Evolutionary conservation across 805 yeast species (phyloP).

Genomic region (Hanseniaspora vineae): DNA sequence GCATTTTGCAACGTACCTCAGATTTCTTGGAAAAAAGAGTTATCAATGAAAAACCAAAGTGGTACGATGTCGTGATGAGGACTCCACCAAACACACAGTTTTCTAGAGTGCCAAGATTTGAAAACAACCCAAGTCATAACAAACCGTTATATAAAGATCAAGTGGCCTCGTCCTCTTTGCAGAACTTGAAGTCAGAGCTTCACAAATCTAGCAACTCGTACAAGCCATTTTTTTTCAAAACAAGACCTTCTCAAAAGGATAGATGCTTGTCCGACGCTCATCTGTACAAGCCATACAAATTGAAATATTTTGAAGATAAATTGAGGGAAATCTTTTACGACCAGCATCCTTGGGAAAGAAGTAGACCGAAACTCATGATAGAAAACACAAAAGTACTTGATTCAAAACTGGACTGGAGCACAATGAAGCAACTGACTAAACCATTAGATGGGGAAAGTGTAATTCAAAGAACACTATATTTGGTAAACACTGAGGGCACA

Average conservation of each 20-base stretch:
- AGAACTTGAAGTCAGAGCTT: neutral
- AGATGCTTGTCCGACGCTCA: constrained; percentile 9
- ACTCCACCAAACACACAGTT: constrained; percentile 68
- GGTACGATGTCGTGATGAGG: constrained; percentile 77
- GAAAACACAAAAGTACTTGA: constrained; percentile 59
- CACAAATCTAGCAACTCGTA: neutral
- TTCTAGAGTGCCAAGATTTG: constrained; percentile 18
- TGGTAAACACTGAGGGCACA: constrained; percentile 28
- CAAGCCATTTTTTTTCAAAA: constrained; percentile 16
- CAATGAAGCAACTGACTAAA: constrained; percentile 56
- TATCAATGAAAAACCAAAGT: constrained; percentile 56
- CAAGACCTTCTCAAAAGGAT: constrained; percentile 18
- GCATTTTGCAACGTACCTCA: constrained; percentile 70
- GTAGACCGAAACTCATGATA: constrained; percentile 72
- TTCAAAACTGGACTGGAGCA: constrained; percentile 56
- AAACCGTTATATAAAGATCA: constrained; percentile 2
- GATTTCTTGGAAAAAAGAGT: constrained; percentile 59
- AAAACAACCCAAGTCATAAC: constrained; percentile 14
- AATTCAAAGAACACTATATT: constrained; percentile 56
- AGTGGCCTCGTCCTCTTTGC: neutral
- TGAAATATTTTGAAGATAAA: constrained; percentile 47
- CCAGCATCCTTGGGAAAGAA: constrained; percentile 97
- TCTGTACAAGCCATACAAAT: constrained; percentile 19
- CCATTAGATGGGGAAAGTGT: constrained; percentile 85
- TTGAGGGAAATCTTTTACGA: constrained; percentile 70